phyloP scores from a whole-genome alignment of 108 stramenopile genomes.

The Nitzschia sp. region DNA sequence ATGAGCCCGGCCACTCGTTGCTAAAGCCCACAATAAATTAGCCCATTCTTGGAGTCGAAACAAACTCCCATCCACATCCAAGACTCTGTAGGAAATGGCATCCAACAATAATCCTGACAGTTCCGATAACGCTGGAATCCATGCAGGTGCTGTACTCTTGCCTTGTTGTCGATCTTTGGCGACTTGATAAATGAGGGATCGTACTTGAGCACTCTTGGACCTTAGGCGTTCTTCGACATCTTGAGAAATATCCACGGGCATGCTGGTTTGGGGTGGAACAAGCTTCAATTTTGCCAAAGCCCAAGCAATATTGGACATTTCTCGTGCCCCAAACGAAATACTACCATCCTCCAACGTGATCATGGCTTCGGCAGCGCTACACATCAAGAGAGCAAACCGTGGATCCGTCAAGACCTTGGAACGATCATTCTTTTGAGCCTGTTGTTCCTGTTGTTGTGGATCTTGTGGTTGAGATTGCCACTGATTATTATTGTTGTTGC shows the following conservation, averaged over 20 bases:
- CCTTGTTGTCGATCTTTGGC: slow-evolving; percentile 44
- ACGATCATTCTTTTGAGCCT: slow-evolving; percentile 37
- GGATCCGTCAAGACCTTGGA: slow-evolving; percentile 65
- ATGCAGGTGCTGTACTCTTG: slow-evolving; percentile 33
- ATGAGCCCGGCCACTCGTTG: slow-evolving; percentile 59
- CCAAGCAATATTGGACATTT: slow-evolving; percentile 82
- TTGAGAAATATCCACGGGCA: slow-evolving; percentile 43
- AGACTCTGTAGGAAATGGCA: slow-evolving; percentile 40
- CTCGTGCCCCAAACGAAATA: slow-evolving; percentile 50
- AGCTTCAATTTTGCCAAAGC: slow-evolving; percentile 78
- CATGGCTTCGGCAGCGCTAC: slow-evolving; percentile 68
- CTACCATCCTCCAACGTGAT: background rate
- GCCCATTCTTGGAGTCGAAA: slow-evolving; percentile 70
- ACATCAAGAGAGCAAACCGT: slow-evolving; percentile 74
- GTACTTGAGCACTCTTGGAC: slow-evolving; percentile 10
- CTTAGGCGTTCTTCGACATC: background rate
- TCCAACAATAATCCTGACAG: slow-evolving; percentile 68
- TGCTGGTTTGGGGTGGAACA: slow-evolving; percentile 53
- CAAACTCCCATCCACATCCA: slow-evolving; percentile 4
- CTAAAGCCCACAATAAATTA: slow-evolving; percentile 64
- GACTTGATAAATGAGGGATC: slow-evolving; percentile 16
- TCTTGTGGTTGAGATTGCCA: background rate
- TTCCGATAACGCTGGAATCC: slow-evolving; percentile 73
- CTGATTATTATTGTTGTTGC: slow-evolving; percentile 25
- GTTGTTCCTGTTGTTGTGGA: background rate